These are phyloP conservation scores for Fusarium goolgardi DNA, from an alignment of 2,329 filamentous ascomycete species.

Conservation along the genomic window DNA sequence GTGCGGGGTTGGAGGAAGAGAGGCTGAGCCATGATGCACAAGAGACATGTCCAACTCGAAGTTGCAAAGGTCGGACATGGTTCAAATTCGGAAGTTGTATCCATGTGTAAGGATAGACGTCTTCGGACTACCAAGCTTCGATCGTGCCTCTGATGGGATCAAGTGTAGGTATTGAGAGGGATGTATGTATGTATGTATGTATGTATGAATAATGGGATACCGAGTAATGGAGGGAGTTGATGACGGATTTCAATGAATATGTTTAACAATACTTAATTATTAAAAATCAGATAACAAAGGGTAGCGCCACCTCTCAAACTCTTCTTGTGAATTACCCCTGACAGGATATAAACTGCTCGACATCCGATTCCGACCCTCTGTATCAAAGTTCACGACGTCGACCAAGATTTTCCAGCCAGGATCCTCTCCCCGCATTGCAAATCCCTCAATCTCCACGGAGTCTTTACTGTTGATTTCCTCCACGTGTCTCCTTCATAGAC, in stretches of 20 bases:
- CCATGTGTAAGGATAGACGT: constrained; percentile 9
- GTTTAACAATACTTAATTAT: not conserved
- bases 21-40: constrained; percentile 12
- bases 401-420: constrained; percentile 18
- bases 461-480: constrained; percentile 7
- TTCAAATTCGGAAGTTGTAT: constrained; percentile 33
- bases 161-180: not conserved
- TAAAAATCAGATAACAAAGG: not conserved
- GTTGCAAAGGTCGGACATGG: constrained; percentile 4
- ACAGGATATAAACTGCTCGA: constrained; percentile 6
- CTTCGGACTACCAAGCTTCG: constrained; percentile 22
- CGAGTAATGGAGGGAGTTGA: not conserved
- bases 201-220: not conserved
- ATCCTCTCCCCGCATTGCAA: constrained; percentile 26
- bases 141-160: constrained; percentile 1
- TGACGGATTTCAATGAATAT: not conserved
- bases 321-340: constrained; percentile 15
- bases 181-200: no score
- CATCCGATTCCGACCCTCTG: not conserved
- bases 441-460: constrained; percentile 30
- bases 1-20: constrained; percentile 22
- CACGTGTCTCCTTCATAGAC: constrained; percentile 29
- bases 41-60: constrained; percentile 4
- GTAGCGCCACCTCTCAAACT: not conserved
- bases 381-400: constrained; percentile 29